These are phyloP conservation scores for Aspergillus nanangensis DNA, from an alignment of 495 filamentous ascomycete species.

Conservation along the genomic window DNA sequence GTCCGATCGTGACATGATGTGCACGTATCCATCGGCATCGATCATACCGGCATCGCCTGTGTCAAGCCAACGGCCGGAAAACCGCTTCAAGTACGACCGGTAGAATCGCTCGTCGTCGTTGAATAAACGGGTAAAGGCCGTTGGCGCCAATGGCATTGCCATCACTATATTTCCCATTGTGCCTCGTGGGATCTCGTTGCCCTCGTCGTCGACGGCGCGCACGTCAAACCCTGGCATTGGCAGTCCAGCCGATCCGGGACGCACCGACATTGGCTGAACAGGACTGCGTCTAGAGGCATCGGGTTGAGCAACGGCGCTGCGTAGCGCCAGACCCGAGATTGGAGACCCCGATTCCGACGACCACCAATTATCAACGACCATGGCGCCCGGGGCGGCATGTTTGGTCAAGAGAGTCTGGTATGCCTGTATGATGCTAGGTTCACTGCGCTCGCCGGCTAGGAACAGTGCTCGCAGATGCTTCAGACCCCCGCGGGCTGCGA, in stretches of 20 bases:
- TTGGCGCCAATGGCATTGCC: slow-evolving; percentile 74
- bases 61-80: slow-evolving; percentile 76
- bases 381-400: slow-evolving; percentile 57
- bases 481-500: slow-evolving; percentile 63
- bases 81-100: slow-evolving; percentile 72
- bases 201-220: slow-evolving; percentile 73
- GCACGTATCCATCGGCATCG: slow-evolving; percentile 76
- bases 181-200: slow-evolving; percentile 58
- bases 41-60: slow-evolving; percentile 88
- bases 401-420: slow-evolving; percentile 67
- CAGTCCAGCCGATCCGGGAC: slow-evolving; percentile 83
- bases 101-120: slow-evolving; percentile 81
- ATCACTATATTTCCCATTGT: slow-evolving; percentile 93
- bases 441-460: slow-evolving; percentile 84
- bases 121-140: slow-evolving; percentile 81
- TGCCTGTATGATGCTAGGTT: slow-evolving; percentile 76
- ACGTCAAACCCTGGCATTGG: slow-evolving; percentile 90
- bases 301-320: slow-evolving; percentile 32
- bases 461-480: slow-evolving; percentile 68
- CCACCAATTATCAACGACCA: slow-evolving; percentile 95
- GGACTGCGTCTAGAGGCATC: too few species aligned
- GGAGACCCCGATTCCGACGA: slow-evolving; percentile 88
- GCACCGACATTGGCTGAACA: too few species aligned
- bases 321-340: slow-evolving; percentile 74
- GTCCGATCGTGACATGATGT: slow-evolving; percentile 81